phyloP scores from a whole-genome alignment of 2,329 filamentous ascomycete species.

The Arachnopeziza araneosa region DNA sequence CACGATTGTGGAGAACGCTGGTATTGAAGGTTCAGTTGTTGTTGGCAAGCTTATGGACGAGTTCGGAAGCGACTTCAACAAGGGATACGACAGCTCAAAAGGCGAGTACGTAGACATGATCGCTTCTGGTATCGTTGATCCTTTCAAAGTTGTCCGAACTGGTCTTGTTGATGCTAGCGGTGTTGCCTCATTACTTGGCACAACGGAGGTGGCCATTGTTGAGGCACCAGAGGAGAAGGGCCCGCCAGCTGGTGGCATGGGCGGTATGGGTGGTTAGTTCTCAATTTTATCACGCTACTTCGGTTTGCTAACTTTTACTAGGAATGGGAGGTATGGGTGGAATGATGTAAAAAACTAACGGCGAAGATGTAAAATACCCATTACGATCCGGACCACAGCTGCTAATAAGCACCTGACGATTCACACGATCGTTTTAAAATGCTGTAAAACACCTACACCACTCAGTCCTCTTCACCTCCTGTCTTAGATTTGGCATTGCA shows the following conservation, averaged over 20 bases:
- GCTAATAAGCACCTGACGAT: conserved; percentile 8
- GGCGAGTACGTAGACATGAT: conserved; percentile 99
- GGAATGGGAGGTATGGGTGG: conserved; percentile 35
- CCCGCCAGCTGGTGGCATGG: conserved; percentile 62
- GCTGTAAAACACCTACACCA: conserved; percentile 29
- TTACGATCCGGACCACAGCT: conserved; percentile 10
- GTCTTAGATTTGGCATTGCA: conserved; percentile 27
- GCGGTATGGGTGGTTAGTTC: conserved; percentile 44
- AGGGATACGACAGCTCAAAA: conserved; percentile 93
- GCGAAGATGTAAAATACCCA: conserved; percentile 25
- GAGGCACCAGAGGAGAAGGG: conserved; percentile 92
- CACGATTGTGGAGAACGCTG: conserved; percentile 96
- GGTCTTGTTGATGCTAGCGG: conserved; percentile 91
- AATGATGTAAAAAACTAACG: conserved; percentile 30
- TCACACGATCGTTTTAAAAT: conserved; percentile 13
- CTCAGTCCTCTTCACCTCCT: conserved; percentile 26
- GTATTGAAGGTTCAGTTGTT: conserved; percentile 89
- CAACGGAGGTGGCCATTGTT: conserved; percentile 95
- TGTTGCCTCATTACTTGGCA: conserved; percentile 93
- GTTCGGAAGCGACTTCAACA: conserved; percentile 90
- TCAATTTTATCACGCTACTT: not conserved
- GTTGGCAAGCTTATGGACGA: conserved; percentile 98
- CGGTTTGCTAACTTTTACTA: conserved; percentile 13
- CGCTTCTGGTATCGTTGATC: conserved; percentile 89
- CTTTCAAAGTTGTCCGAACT: conserved; percentile 98